phyloP scores from a whole-genome alignment of 352 stramenopile species.

The Peronospora belbahrii region DNA sequence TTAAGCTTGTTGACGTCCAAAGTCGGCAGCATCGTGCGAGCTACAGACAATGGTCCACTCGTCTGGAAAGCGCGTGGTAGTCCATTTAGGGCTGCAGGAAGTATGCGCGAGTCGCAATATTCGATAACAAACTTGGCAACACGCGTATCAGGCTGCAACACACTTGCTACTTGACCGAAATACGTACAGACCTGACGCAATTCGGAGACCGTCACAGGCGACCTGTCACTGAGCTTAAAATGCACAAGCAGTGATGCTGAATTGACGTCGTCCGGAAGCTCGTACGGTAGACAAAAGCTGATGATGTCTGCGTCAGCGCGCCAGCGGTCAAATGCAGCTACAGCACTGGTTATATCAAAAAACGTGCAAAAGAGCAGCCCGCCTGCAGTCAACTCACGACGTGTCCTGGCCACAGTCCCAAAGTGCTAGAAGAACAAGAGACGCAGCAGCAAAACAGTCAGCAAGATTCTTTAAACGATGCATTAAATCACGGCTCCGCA shows the following conservation, averaged over 20 bases:
- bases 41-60: constrained; percentile 34
- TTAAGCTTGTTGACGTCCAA: constrained; percentile 60
- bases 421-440: constrained; percentile 36
- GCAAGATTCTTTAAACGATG: constrained; percentile 5
- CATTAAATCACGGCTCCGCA: not conserved
- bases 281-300: constrained; percentile 63
- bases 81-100: constrained; percentile 34
- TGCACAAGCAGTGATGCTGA: constrained; percentile 50
- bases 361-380: constrained; percentile 73
- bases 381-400: constrained; percentile 38
- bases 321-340: constrained; percentile 49
- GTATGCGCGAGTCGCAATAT: constrained; percentile 59
- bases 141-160: constrained; percentile 46
- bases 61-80: constrained; percentile 28
- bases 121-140: constrained; percentile 57
- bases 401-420: constrained; percentile 42
- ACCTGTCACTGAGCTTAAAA: constrained; percentile 19
- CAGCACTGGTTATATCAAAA: constrained; percentile 59
- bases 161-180: constrained; percentile 65
- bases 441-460: constrained; percentile 12
- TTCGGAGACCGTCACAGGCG: constrained; percentile 25
- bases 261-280: constrained; percentile 54
- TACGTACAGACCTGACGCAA: constrained; percentile 58
- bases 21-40: constrained; percentile 42
- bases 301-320: constrained; percentile 31